These are phyloP conservation scores for Annulohypoxylon truncatum DNA, from an alignment of 2,329 filamentous ascomycete species.

Conservation along the genomic window DNA sequence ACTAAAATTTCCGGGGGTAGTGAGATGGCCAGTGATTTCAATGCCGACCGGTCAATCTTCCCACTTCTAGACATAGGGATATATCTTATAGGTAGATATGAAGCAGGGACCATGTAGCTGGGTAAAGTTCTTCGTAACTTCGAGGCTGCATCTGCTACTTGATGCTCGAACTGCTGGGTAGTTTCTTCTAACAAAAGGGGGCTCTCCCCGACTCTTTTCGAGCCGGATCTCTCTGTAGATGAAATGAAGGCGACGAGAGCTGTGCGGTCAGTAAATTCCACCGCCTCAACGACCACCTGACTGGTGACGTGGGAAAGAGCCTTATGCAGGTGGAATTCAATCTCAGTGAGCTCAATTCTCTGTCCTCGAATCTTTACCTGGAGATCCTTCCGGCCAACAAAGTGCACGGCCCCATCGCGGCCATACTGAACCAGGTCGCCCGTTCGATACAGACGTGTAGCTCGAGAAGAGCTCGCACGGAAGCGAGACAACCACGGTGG, in stretches of 20 bases:
- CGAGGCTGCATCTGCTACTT: not conserved
- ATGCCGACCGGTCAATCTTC: not conserved
- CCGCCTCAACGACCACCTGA: not conserved
- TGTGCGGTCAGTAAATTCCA: not conserved
- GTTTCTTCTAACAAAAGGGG: not conserved
- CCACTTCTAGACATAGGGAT: not conserved
- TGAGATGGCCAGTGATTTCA: not conserved
- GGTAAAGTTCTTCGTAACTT: not conserved
- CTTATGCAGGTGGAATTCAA: not conserved
- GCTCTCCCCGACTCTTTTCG: too few species aligned
- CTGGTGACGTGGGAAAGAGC: not conserved
- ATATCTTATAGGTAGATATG: not conserved
- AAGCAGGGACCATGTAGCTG: not conserved
- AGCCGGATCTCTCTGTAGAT: not conserved
- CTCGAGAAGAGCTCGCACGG: not conserved
- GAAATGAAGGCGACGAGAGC: not conserved
- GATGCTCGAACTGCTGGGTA: not conserved
- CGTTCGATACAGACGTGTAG: not conserved
- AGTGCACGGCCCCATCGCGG: slow-evolving; percentile 50
- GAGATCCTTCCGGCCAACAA: slow-evolving; percentile 39
- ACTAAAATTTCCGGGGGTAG: not conserved
- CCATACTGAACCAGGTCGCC: slow-evolving; percentile 40
- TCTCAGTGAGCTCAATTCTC: slow-evolving; percentile 26
- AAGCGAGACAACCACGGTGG: not conserved
- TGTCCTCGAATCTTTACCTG: slow-evolving; percentile 39